These are phyloP conservation scores for Symmetrospora coprosmae DNA, from an alignment of 768 basidiomycete genomes.

Conservation along the genomic window DNA sequence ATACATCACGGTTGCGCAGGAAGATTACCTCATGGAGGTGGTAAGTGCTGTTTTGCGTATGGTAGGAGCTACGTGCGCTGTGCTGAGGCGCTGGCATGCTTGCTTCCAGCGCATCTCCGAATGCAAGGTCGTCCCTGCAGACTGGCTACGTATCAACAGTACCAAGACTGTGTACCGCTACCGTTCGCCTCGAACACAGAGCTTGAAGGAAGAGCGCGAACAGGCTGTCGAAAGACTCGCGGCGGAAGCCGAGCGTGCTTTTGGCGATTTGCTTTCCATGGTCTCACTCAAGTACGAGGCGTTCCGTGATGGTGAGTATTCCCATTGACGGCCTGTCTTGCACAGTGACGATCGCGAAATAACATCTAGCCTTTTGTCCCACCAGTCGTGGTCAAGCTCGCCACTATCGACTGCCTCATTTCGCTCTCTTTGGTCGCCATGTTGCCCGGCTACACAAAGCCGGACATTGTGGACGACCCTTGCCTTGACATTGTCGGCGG, in stretches of 20 bases:
- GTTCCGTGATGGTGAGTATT: constrained; percentile 2
- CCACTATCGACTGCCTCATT: constrained; percentile 62
- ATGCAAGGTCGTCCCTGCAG: constrained; percentile 37
- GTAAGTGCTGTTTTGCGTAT: constrained; percentile 47
- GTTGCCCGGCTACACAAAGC: constrained; percentile 45
- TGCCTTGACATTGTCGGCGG: constrained; percentile 67
- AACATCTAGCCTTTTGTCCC: constrained; percentile 28
- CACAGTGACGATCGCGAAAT: too few species aligned
- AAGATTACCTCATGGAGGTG: constrained; percentile 74
- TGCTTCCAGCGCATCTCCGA: constrained; percentile 10
- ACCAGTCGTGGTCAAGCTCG: constrained; percentile 63
- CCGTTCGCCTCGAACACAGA: constrained; percentile 53
- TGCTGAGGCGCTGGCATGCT: too few species aligned
- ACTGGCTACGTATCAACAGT: constrained; percentile 53
- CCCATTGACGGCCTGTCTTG: neutral
- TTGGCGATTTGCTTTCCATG: neutral
- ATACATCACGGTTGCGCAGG: constrained; percentile 52
- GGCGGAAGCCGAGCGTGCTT: constrained; percentile 38
- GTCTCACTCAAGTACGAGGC: constrained; percentile 5
- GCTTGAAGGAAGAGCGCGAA: constrained; percentile 55
- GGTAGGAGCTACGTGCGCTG: too few species aligned
- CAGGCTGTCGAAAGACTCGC: constrained; percentile 60
- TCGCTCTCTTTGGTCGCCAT: constrained; percentile 69
- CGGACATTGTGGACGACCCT: constrained; percentile 49
- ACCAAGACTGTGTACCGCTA: constrained; percentile 62